Evolutionary conservation across 2,329 filamentous ascomycete species (phyloP), one percentile per base, ranked within the genome.

Genomic region (Diaporthe vaccinii): DNA sequence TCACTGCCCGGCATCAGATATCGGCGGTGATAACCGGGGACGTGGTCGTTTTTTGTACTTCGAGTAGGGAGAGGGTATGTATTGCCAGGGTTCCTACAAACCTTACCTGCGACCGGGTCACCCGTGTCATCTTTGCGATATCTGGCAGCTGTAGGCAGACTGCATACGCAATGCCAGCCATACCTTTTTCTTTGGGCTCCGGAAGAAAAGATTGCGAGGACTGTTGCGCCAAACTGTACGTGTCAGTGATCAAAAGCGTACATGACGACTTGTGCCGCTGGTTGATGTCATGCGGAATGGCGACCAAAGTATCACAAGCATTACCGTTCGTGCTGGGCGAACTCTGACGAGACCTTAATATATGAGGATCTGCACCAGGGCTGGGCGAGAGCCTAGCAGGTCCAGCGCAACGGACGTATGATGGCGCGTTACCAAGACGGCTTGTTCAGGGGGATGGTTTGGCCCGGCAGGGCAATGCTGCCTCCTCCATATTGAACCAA

Each of bases 331-430:
- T 17, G 31, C 65, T 22, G 49, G 49, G 7, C 34, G 49, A 55
- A 41, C 65, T 34, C 31, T 55, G 34, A 51, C 34, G n/a, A 69
- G n/a, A 55, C 34, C 7, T 10, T 41, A 22, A 55, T 55, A 55
- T 68, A 69, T 41, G 65, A 69, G 14, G 65, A 69, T 69, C 65
- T 69, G 65, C 65, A 69, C 49, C n/a, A 4, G 49, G 65, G 65
- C 34, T 41, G 15, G 46, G 49, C 61, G n/a, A 55, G 31, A 22
- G 46, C 65, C 65, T 49, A 69, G 46, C 31, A 68, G 46, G 46
- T 25, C 65, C 65, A 68, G 31, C 31, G 65, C 65, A 28, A 20
- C 49, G 65, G 25, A 69, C 31, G 31, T 25, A 41, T 55, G 34
- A 20, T 69, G 22, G 65, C 34, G 65, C 25, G n/a, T 41, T 20